Evolutionary conservation across 129 eudicot genomes (phyloP).

Genomic region (Rutidosis leptorrhynchoides): DNA sequence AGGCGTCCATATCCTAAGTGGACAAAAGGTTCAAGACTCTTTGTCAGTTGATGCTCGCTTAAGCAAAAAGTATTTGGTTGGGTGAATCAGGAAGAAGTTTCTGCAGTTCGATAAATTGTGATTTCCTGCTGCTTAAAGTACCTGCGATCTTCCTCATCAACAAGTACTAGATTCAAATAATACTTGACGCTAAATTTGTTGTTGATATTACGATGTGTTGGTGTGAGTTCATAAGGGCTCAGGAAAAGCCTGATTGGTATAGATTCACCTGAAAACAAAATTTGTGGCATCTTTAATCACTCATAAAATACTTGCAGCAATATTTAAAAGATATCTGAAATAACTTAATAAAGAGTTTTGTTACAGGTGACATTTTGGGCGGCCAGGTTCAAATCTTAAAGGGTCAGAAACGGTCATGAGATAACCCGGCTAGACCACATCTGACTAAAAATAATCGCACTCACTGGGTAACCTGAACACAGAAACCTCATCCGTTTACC

Average conservation of each 20-base stretch:
- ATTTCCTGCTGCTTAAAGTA: conserved; percentile 96
- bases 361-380: too few relatives aligned
- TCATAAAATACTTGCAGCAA: too few relatives aligned
- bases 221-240: conserved; percentile 96
- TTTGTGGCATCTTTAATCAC: too few relatives aligned
- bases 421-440: too few relatives aligned
- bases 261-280: conserved; percentile 78
- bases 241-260: conserved; percentile 88
- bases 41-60: background rate
- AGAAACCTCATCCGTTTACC: too few relatives aligned
- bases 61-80: background rate
- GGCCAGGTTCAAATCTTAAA: too few relatives aligned
- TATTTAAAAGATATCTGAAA: too few relatives aligned
- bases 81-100: conserved; percentile 45
- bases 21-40: background rate
- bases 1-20: too few relatives aligned
- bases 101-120: conserved; percentile 74
- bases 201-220: conserved; percentile 90
- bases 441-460: too few relatives aligned
- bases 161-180: conserved; percentile 85
- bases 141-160: conserved; percentile 97
- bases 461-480: too few relatives aligned
- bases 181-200: conserved; percentile 98
- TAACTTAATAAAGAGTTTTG: too few relatives aligned
- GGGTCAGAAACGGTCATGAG: too few relatives aligned